These are phyloP conservation scores for Botrytis cinerea DNA, from an alignment of 2,329 filamentous ascomycete species.

Conservation along the genomic window DNA sequence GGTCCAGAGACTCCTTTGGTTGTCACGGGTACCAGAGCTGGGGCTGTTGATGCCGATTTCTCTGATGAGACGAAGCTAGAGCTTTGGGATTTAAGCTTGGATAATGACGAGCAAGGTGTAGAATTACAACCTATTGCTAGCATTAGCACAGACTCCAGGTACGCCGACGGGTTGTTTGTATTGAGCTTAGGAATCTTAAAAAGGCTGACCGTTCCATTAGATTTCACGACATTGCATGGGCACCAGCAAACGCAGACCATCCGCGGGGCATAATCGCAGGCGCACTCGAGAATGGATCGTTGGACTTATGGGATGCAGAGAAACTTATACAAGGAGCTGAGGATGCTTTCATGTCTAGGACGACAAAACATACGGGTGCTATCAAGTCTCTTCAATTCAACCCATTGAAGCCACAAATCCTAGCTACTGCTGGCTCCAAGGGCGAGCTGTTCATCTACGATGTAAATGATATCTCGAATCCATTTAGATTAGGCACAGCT, in stretches of 20 bases:
- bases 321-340: constrained; percentile 59
- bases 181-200: constrained; percentile 8
- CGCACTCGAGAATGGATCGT: constrained; percentile 88
- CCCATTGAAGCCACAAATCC: constrained; percentile 82
- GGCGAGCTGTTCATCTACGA: constrained; percentile 97
- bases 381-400: constrained; percentile 98
- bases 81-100: constrained; percentile 89
- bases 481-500: constrained; percentile 84
- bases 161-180: constrained; percentile 38
- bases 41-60: constrained; percentile 95
- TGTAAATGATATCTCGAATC: constrained; percentile 82
- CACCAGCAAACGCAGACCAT: constrained; percentile 74
- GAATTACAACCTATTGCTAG: constrained; percentile 85
- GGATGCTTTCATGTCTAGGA: constrained; percentile 82
- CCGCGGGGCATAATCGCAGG: constrained; percentile 90
- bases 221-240: constrained; percentile 97
- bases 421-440: constrained; percentile 90
- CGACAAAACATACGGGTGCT: constrained; percentile 85
- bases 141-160: constrained; percentile 89
- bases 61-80: constrained; percentile 96
- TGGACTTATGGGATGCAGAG: constrained; percentile 91
- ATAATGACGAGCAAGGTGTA: constrained; percentile 70
- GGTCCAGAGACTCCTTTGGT: constrained; percentile 76
- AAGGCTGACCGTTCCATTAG: constrained; percentile 49
- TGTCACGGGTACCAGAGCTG: constrained; percentile 90